Base-by-base conservation (phyloP, 306 rosid species). In the Hylodesmum podocarpum region DNA sequence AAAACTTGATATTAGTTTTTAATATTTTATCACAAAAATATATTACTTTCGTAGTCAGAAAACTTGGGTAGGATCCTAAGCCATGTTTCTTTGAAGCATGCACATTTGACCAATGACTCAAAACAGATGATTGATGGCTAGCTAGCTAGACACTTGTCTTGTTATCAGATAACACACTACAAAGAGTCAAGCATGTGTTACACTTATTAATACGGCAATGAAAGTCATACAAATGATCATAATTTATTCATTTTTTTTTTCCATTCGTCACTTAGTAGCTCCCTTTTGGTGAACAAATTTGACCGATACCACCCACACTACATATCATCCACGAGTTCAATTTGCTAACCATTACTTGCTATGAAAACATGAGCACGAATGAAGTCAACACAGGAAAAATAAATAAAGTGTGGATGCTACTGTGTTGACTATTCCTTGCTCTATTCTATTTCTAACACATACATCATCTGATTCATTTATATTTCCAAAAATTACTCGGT, bases 271-370 rank as follows among this genome's bases (percentile, higher is more conserved):
- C 44, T 18, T 10, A 29, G 22, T 34, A 19, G 33, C 12, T 51
- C 13, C 49, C 16, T 47, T 14, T 13, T 54, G 27, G 9, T 29
- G 15, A 15, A 12, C 67, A 64, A 80, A 72, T 53, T 80, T 80
- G 83, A 80, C 83, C 69, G 68, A 3, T 5, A 80, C 49, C 68
- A 40, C 69, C 18, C 33, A 65, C 24, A 33, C 21, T 3, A n/a
- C n/a, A n/a, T n/a, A 22, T n/a, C 16, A 58, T 58, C 15, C 36
- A 55, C n/a, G 5, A 64, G 25, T 53, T 53, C 69, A 22, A 31
- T n/a, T 54, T 66, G 79, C 13, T 40, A 29, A 73, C 61, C 28
- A 25, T 34, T 53, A 58, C 55, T 13, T 34, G 22, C 13, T 22
- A 18, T 51, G 57, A 72, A 13, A 59, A 36, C 16, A 5, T 61